Base-by-base conservation (phyloP, 1,284 basidiomycete genomes). In the Malassezia vespertilionis region DNA sequence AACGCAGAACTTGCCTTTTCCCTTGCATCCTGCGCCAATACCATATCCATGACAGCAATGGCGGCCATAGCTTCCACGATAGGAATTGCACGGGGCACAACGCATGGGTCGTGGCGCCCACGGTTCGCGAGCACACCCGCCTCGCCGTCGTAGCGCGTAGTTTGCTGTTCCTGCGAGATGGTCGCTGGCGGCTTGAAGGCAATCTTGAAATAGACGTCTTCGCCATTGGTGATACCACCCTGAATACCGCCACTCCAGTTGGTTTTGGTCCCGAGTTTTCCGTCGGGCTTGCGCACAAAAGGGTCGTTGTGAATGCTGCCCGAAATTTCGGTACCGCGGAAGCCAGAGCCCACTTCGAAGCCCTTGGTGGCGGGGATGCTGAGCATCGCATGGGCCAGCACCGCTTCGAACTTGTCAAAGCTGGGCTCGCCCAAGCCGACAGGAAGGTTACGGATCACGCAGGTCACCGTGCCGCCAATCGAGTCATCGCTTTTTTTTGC, bases 181-280 rank as follows among this genome's bases (percentile, higher is more conserved):
- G 93, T 99, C 27, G 93, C 93, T 45, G 93, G 93, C 32, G 86
- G 86, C 75, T 99, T 99, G 81, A 99, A 99, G 2, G 85, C 90
- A 61, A 96, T 78, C 50, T 86, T 79, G 78, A 99, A 96, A 77
- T 96, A 97, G 69, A 99, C 84, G 69, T 89, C 82, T 76, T 97
- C 89, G 37, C 88, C 88, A 71, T 99, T 99, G 47, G 85, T 83
- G 72, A 99, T 97, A 28, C 93, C 93, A 44, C 93, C 93, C 75
- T 99, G 93, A 46, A 97, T 79, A 46, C 93, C 93, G 40, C 93
- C 93, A 63, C 84, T 88, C 86, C 89, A 89, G 76, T 97, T 99
- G 39, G 88, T 89, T 44, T 74, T 71, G 8, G 93, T 97, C 24
- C 86, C 82, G 30, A 96, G 77, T 26, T 60, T 75, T 9, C 84